Evolutionary conservation across 352 stramenopile genomes (phyloP).

Genomic region (Pythium coloratum): DNA sequence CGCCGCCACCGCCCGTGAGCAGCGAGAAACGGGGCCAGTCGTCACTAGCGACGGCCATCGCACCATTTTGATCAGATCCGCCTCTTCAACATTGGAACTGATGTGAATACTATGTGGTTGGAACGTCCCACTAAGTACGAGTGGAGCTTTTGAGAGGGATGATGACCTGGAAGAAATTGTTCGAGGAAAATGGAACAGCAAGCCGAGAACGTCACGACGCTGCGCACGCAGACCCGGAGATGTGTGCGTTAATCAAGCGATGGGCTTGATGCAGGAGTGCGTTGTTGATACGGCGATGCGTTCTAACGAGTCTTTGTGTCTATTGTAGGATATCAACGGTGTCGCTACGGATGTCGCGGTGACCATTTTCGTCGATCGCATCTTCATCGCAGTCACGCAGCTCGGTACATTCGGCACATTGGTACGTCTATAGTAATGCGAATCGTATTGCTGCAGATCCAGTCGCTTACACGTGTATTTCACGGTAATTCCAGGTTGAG

Average conservation of each 20-base stretch:
- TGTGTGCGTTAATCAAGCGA: slow-evolving; percentile 1
- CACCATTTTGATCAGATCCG: not conserved
- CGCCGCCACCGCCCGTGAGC: slow-evolving; percentile 19
- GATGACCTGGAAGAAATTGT: not conserved
- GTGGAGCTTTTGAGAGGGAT: not conserved
- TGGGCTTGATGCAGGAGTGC: not conserved
- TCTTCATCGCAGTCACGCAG: slow-evolving; percentile 84
- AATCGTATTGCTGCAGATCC: no score
- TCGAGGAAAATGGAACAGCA: slow-evolving; percentile 13
- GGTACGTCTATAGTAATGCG: slow-evolving; percentile 28
- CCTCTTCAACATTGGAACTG: slow-evolving; percentile 24
- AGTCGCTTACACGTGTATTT: not conserved
- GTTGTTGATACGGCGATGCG: no score
- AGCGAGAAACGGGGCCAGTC: slow-evolving; percentile 45
- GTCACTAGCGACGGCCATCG: slow-evolving; percentile 39
- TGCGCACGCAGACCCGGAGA: slow-evolving; percentile 41
- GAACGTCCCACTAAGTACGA: slow-evolving; percentile 17
- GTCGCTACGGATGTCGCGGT: slow-evolving; percentile 68
- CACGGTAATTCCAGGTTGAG: slow-evolving; percentile 46
- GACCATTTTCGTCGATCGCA: slow-evolving; percentile 75
- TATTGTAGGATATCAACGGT: slow-evolving; percentile 68
- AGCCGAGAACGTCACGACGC: slow-evolving; percentile 17
- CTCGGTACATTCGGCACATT: slow-evolving; percentile 80
- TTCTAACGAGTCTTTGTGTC: not conserved
- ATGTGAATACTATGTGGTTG: slow-evolving; percentile 22